phyloP scores from a whole-genome alignment of 225 moss, liverwort and hornwort species.

The Neckera pumila region DNA sequence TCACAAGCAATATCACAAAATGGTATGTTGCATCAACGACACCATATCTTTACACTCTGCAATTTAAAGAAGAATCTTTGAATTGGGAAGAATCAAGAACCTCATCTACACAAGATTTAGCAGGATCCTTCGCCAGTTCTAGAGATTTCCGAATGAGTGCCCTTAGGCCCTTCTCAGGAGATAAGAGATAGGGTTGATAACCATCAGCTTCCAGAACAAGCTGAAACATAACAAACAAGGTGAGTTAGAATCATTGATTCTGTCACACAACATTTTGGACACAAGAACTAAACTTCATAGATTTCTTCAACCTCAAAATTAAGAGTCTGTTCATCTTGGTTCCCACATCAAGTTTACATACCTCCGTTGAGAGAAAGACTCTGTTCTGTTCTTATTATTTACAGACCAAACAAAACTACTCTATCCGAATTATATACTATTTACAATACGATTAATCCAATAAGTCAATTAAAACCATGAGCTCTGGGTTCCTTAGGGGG shows the following conservation, averaged over 20 bases:
- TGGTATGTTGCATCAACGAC: background rate
- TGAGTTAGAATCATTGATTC: no score
- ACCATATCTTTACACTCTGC: background rate
- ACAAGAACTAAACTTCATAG: background rate
- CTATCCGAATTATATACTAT: no score
- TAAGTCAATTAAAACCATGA: background rate
- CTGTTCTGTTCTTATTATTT: background rate
- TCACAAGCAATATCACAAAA: background rate
- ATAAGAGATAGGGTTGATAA: constrained; percentile 89
- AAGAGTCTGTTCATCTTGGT: background rate
- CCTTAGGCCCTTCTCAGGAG: constrained; percentile 87
- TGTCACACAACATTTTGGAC: background rate
- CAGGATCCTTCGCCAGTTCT: constrained; percentile 84
- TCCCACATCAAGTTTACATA: background rate
- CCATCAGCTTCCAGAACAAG: constrained; percentile 96
- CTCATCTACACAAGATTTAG: constrained; percentile 92
- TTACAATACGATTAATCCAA: background rate
- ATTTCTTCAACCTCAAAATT: background rate
- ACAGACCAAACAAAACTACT: background rate
- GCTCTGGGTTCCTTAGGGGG: background rate
- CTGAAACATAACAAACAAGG: constrained; percentile 5
- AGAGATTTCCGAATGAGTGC: constrained; percentile 82
- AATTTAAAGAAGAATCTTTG: background rate
- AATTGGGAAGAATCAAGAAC: constrained; percentile 8
- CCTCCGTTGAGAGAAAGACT: background rate